Evolutionary conservation across 306 rosid genomes (phyloP), one percentile per base, ranked within the genome.

Genomic region (Trifolium dubium): DNA sequence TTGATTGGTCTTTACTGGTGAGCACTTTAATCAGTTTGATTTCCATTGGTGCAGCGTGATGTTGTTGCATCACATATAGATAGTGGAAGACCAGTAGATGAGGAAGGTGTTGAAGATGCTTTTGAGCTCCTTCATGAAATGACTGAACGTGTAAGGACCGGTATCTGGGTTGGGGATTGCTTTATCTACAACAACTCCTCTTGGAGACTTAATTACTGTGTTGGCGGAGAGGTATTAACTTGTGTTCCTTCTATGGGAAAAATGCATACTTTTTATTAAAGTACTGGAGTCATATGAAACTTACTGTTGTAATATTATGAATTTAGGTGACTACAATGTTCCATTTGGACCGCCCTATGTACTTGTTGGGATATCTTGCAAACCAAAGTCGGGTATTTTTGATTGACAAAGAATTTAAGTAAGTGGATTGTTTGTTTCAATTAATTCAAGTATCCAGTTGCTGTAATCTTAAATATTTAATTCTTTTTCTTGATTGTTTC

Each of bases 341-440:
- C 77, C 99, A 94, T 85, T 87, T 94, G 85, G 99, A 94, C 80
- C 96, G 97, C 47, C 99, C 99, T 29, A 94, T 94, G 99, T 94
- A 94, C 83, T 85, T 94, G 90, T 88, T 94, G 79, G 99, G 99
- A 8, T 94, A 94, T 84, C 99, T 94, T 82, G 99, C 99, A 17
- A 86, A 80, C 76, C 99, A 94, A 85, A 94, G 99, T 78, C 89
- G 99, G 82, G 96, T 94, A 67, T 94, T 85, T 83, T 82, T 94
- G 76, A 94, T 94, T 60, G 99, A 94, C 89, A 94, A 94, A 86
- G 99, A 94, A 84, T 94, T 92, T 90, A 94, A 94, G 99, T 94
- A 82, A 82, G 97, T 84, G 60, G 72, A 5, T 34, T 59, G 49
- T 77, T 70, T 67, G 64, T 64, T 75, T 72, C 8, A 14, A 63